Evolutionary conservation across 225 moss, liverwort and hornwort genomes (phyloP).

Genomic region (Sphagnum contortum): DNA sequence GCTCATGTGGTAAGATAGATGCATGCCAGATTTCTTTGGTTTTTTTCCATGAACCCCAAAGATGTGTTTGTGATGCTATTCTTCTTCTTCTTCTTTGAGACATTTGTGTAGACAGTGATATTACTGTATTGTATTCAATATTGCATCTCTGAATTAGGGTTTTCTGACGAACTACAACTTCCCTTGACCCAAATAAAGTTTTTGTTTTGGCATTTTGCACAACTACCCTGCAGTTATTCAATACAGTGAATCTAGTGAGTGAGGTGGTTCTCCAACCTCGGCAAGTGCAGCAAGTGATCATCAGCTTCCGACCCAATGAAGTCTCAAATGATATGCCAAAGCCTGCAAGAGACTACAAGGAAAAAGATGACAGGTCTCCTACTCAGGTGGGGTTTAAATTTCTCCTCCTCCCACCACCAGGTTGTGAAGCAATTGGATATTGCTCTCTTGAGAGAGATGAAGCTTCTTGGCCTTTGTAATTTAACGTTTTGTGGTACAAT

Average conservation of each 20-base stretch:
- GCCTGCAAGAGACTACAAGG: constrained; percentile 29
- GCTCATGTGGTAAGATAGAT: too few relatives aligned
- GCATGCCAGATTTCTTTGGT: too few relatives aligned
- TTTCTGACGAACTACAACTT: too few relatives aligned
- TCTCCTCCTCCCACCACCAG: background rate
- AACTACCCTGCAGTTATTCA: constrained; percentile 58
- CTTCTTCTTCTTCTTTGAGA: too few relatives aligned
- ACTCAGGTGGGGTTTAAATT: constrained; percentile 27
- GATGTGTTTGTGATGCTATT: too few relatives aligned
- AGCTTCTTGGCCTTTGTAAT: background rate
- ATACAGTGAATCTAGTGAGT: constrained; percentile 81
- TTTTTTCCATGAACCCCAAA: too few relatives aligned
- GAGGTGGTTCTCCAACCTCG: constrained; percentile 82
- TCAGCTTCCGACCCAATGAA: constrained; percentile 65
- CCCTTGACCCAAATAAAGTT: background rate
- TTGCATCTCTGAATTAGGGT: too few relatives aligned
- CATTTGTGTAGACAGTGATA: too few relatives aligned
- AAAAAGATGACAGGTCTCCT: constrained; percentile 27
- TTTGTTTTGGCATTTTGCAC: background rate
- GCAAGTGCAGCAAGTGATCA: constrained; percentile 89
- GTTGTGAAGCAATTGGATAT: background rate
- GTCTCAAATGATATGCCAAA: constrained; percentile 20
- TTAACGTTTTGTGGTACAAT: too few relatives aligned
- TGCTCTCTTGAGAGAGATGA: background rate
- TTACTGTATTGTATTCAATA: too few relatives aligned